phyloP scores from a whole-genome alignment of 2,329 filamentous ascomycete species.

The Fusarium sp. region DNA sequence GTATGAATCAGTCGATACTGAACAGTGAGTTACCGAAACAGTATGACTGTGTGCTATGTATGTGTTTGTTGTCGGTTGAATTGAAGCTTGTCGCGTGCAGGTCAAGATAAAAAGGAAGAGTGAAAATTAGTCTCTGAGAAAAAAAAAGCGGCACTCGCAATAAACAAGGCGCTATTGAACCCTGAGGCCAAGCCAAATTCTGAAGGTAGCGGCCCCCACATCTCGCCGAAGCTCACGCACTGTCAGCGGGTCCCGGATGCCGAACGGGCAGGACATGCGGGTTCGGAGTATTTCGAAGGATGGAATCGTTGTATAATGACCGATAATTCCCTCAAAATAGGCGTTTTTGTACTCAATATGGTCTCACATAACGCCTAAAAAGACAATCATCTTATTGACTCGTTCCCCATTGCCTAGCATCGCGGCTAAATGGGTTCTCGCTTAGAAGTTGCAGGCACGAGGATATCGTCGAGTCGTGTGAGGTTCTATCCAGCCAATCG shows the following conservation, averaged over 20 bases:
- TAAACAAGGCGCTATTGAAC: conserved; percentile 30
- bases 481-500: conserved; percentile 22
- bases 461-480: conserved; percentile 18
- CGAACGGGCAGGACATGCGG: conserved; percentile 9
- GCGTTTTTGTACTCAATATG: neutral
- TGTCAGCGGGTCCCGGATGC: conserved; percentile 32
- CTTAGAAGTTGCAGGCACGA: conserved; percentile 7
- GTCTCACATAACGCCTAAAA: neutral
- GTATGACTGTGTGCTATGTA: neutral
- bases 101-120: conserved; percentile 14
- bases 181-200: conserved; percentile 32
- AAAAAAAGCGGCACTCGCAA: conserved; percentile 14
- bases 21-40: neutral
- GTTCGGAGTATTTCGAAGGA: conserved; percentile 13
- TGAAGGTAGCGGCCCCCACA: conserved; percentile 28
- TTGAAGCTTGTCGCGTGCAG: conserved; percentile 11
- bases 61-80: neutral
- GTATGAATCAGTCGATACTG: conserved; percentile 4
- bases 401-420: neutral
- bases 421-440: neutral
- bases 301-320: neutral
- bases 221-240: conserved; percentile 9
- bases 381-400: neutral
- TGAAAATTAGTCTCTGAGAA: conserved; percentile 18
- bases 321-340: neutral